Base-by-base conservation (phyloP, 768 basidiomycete species). In the Terana coerulea region DNA sequence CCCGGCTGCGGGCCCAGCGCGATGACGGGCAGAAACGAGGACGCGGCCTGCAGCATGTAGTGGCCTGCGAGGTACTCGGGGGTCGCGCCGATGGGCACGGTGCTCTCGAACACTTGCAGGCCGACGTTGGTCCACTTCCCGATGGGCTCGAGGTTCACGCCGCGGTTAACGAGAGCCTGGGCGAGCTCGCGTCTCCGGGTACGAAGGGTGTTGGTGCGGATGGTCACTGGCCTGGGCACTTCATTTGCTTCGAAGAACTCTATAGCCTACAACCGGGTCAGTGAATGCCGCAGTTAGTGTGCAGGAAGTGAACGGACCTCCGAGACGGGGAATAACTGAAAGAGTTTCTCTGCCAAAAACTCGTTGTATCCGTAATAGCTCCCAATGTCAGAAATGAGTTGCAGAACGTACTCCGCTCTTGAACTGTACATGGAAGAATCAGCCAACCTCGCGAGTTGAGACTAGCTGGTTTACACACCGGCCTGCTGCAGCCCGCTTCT, bases 111-210 rank as follows among this genome's bases (percentile, higher is more conserved):
- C 3, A 99, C 88, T 68, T 98, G 97, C n/a, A 99, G 77, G 14
- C 97, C 97, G 56, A 98, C 95, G 64, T 98, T 98, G 25, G 91
- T 91, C 97, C 97, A 98, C 72, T 98, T 98, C 26, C 95, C 97
- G 58, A 99, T 95, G 19, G 97, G 95, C 66, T 98, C 95, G 49
- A 99, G 80, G 64, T 91, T 97, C 55, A 98, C 97, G 29, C 97
- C 97, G 42, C 97, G 83, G 67, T 97, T 97, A 60, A 98, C 85
- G 30, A 99, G 76, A 0, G 85, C 79, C 69, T 98, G 95, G 1
- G 92, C 95, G 52, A 99, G 81, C 67, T 98, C 97, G 42, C 95
- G 83, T 59, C 97, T 77, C 55, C 97, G 81, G 1, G 94, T 93
- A 51, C 91, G 89, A 17, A 99, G 80, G 4, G 95, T 98, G 68